phyloP scores from a whole-genome alignment of 768 basidiomycete genomes.

The Mycena vitilis region DNA sequence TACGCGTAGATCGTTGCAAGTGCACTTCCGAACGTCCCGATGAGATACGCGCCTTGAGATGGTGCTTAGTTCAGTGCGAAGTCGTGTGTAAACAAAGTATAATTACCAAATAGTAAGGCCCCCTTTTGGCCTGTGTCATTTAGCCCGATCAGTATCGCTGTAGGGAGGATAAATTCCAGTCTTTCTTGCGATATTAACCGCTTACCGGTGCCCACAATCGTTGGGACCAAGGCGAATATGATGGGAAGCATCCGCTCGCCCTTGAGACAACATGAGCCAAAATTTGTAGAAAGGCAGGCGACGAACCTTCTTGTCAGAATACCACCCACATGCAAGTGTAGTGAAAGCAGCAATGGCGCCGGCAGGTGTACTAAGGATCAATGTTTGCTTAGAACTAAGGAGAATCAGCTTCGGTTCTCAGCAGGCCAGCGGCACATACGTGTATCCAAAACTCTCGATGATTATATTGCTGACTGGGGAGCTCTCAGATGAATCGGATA shows the following conservation, averaged over 20 bases:
- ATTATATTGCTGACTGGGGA: conserved; percentile 68
- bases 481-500: conserved; percentile 1
- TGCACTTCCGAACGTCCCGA: conserved; percentile 69
- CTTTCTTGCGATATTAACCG: neutral
- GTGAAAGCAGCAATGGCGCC: conserved; percentile 63
- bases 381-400: conserved; percentile 65
- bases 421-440: conserved; percentile 48
- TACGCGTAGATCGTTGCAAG: conserved; percentile 72
- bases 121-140: conserved; percentile 62
- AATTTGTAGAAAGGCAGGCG: neutral
- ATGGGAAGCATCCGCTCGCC: conserved; percentile 73
- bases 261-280: conserved; percentile 40
- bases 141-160: conserved; percentile 66
- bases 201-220: conserved; percentile 66
- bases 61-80: neutral
- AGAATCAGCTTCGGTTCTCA: neutral
- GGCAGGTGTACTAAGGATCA: conserved; percentile 68
- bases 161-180: neutral
- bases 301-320: conserved; percentile 70
- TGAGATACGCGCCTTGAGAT: conserved; percentile 51
- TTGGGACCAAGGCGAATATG: conserved; percentile 66
- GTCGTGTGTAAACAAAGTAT: conserved; percentile 13
- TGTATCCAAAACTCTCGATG: conserved; percentile 73
- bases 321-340: conserved; percentile 69
- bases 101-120: conserved; percentile 66